A percentile compares a stretch with the other conserved stretches of the same genome.
phyloP scores from a whole-genome alignment of 441 rosid genomes.

The Cnidoscolus chayamansa region DNA sequence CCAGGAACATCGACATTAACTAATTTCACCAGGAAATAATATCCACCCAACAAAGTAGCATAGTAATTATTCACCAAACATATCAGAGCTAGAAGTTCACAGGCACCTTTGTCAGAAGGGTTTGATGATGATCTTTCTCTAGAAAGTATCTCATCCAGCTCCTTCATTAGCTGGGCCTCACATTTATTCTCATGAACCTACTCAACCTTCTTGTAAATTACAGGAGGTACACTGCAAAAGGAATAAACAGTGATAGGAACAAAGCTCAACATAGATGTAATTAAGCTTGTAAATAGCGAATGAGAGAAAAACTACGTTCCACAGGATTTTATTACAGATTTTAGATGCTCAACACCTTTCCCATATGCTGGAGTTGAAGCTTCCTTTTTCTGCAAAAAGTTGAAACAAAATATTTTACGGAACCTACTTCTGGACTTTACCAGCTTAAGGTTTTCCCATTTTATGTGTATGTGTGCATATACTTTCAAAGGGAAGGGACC shows the following conservation, averaged over 20 bases:
- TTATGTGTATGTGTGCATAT: background rate
- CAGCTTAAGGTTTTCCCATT: background rate
- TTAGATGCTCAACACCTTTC: slow-evolving; percentile 75
- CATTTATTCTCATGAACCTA: slow-evolving; percentile 79
- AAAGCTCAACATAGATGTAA: slow-evolving; percentile 19
- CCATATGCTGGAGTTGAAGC: slow-evolving; percentile 59
- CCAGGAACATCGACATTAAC: background rate
- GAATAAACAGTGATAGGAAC: slow-evolving; percentile 18
- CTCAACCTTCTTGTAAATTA: slow-evolving; percentile 75
- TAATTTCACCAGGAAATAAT: background rate
- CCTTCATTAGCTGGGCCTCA: slow-evolving; percentile 66
- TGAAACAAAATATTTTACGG: slow-evolving; percentile 21
- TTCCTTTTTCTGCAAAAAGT: slow-evolving; percentile 61
- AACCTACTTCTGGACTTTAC: slow-evolving; percentile 5
- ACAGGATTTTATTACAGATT: slow-evolving; percentile 74
- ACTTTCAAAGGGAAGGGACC: background rate
- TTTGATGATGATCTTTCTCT: slow-evolving; percentile 81
- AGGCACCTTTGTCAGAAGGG: slow-evolving; percentile 77
- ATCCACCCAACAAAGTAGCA: slow-evolving; percentile 1
- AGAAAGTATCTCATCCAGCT: slow-evolving; percentile 73
- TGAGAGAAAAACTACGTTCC: slow-evolving; percentile 61
- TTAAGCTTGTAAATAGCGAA: slow-evolving; percentile 8
- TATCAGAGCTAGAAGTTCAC: slow-evolving; percentile 12
- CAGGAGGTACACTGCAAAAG: slow-evolving; percentile 64
- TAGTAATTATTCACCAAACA: background rate